Percentiles rank a stretch among this genome's conserved stretches.
phyloP scores from a whole-genome alignment of 1,284 basidiomycete genomes.

The Wolfiporia cocos region DNA sequence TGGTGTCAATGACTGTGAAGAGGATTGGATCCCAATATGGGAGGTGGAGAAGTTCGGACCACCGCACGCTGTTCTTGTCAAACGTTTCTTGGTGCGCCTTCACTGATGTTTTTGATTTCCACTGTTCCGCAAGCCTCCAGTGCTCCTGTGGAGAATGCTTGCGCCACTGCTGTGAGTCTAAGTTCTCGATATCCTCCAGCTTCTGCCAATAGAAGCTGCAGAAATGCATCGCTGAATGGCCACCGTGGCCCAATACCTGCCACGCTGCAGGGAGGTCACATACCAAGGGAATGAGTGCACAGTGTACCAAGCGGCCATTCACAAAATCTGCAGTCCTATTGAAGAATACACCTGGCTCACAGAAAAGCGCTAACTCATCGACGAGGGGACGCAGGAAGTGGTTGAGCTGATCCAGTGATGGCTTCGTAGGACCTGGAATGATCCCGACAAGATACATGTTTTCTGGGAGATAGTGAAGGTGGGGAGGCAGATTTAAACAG shows the following conservation, averaged over 20 bases:
- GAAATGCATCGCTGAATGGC: not conserved
- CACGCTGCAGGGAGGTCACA: not conserved
- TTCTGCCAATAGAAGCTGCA: not conserved
- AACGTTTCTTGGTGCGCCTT: constrained; percentile 8
- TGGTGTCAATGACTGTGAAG: constrained; percentile 27
- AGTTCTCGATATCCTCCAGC: not conserved
- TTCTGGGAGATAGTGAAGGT: constrained; percentile 19
- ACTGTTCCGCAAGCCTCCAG: not conserved
- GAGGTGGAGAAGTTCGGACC: constrained; percentile 19
- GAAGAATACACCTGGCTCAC: constrained; percentile 17
- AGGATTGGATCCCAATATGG: constrained; percentile 30
- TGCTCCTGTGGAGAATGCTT: not conserved
- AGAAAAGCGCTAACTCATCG: constrained; percentile 25
- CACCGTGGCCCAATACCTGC: not conserved
- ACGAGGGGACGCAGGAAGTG: constrained; percentile 29
- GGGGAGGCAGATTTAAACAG: constrained; percentile 23
- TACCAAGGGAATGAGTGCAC: not conserved
- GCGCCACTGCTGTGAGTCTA: not conserved
- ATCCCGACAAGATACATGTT: constrained; percentile 25
- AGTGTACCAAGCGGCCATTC: not conserved
- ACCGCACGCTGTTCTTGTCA: constrained; percentile 17
- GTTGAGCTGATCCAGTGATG: constrained; percentile 28
- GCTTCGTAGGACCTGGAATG: constrained; percentile 31
- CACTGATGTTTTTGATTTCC: constrained; percentile 6
- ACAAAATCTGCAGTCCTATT: not conserved